A percentile compares a stretch with the other conserved stretches of the same genome.
phyloP scores from a whole-genome alignment of 1,139 yeast species.

The Magnusiomyces suaveolens region DNA sequence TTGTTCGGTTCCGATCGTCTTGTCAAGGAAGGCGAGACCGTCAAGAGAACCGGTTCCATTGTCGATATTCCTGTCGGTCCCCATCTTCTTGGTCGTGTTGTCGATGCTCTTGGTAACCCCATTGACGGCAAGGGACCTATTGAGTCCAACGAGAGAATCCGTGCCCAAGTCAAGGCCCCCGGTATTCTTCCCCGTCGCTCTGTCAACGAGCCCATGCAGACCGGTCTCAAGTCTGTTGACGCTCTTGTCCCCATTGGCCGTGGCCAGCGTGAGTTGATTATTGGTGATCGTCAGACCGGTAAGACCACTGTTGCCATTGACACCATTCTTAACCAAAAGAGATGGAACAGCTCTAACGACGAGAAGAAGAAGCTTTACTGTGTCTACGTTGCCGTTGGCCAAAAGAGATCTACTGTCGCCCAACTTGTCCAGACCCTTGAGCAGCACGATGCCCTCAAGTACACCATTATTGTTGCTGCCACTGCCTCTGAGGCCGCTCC shows the following conservation, averaged over 20 bases:
- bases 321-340: conserved; percentile 97
- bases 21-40: conserved; percentile 99
- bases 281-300: conserved; percentile 99
- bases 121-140: conserved; percentile 99
- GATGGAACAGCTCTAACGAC: conserved; percentile 92
- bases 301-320: conserved; percentile 98
- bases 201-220: conserved; percentile 98
- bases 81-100: conserved; percentile 96
- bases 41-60: conserved; percentile 99
- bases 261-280: conserved; percentile 99
- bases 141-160: conserved; percentile 70
- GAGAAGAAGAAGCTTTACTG: conserved; percentile 98
- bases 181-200: conserved; percentile 99
- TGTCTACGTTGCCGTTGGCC: conserved; percentile 99
- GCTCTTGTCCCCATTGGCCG: conserved; percentile 99
- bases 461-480: conserved; percentile 97
- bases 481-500: conserved; percentile 99
- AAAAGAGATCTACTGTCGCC: conserved; percentile 99
- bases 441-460: conserved; percentile 95
- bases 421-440: conserved; percentile 98
- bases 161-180: conserved; percentile 99
- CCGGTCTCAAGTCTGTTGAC: conserved; percentile 98
- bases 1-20: conserved; percentile 98
- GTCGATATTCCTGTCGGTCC: conserved; percentile 99
- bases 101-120: conserved; percentile 98